A percentile compares a stretch with the other conserved stretches of the same genome.
Conservation (phyloP, 1,284 basidiomycete genomes). For the Coniferiporia sulphurascens region DNA sequence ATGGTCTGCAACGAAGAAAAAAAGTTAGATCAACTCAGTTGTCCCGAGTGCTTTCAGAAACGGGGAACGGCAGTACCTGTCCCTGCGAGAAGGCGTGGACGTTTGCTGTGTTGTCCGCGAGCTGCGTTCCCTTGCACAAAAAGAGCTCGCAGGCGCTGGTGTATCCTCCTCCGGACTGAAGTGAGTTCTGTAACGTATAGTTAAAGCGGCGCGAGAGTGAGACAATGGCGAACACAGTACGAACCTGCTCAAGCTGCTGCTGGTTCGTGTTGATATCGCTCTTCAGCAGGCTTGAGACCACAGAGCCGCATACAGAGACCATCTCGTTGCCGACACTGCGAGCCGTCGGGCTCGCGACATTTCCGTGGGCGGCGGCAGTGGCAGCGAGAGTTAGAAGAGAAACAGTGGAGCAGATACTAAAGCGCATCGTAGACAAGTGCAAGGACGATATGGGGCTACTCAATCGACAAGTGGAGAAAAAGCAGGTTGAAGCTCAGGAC, state of each 20-base stretch:
- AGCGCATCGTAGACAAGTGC: background rate
- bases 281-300: background rate
- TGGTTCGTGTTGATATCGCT: constrained; percentile 5
- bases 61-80: background rate
- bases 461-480: background rate
- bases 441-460: background rate
- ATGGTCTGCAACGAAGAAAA: background rate
- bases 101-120: constrained; percentile 2
- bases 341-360: background rate
- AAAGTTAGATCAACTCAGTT: background rate
- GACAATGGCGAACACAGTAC: background rate
- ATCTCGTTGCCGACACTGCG: background rate
- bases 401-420: background rate
- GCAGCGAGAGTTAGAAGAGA: background rate
- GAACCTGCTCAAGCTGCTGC: background rate
- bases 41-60: no score
- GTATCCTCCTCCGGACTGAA: background rate
- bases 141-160: constrained; percentile 1
- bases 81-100: background rate
- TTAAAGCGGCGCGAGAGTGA: background rate
- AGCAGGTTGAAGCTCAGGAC: background rate
- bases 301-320: background rate
- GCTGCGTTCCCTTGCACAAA: constrained; percentile 1
- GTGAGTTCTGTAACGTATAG: background rate
- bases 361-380: background rate